Base-by-base conservation (phyloP, 306 rosid species). In the Hippophae gyantsensis region DNA sequence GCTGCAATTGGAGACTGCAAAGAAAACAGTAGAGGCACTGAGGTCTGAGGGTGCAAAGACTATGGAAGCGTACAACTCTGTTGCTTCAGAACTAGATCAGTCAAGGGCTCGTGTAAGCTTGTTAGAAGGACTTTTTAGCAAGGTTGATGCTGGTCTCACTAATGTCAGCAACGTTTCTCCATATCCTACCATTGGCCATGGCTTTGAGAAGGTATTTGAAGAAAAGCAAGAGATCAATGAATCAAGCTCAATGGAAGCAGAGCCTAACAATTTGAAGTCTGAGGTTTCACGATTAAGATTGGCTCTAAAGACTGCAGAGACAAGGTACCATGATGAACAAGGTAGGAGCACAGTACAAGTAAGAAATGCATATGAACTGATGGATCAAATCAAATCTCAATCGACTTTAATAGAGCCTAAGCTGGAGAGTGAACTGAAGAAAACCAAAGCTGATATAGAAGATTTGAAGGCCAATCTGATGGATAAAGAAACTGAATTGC, bases 401-500 rank as follows among this genome's bases (percentile, higher is more conserved):
- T 80, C 81, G 13, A 74, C 69, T 43, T 45, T 61, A 42, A 81
- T 69, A 69, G 86, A 75, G 58, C 61, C 71, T 48, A 80, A 78
- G 64, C 73, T 92, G 47, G 78, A 67, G 68, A 66, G 66, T 3
- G 96, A 85, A 59, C 69, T 87, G 61, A 70, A 70, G 56, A 75
- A 58, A 74, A 72, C 64, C 43, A 85, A 75, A 64, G 69, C 76
- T 42, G 77, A 72, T 42, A 61, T 88, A 50, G 97, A 93, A 60
- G 97, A 86, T 41, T 74, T 88, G 77, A 88, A 82, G 68, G 85
- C 97, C 13, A 81, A 80, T 61, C 58, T 93, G 47, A 86, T 93
- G 99, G 99, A 93, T 43, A 93, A 84, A 72, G 99, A 93, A 75
- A 93, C 94, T 10, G 99, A 93, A 69, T 66, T 88, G 62, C 99